Percentiles rank a stretch among this genome's conserved stretches.
These are phyloP conservation scores for Termitomyces heimii DNA, from an alignment of 768 basidiomycete species.

Conservation along the genomic window DNA sequence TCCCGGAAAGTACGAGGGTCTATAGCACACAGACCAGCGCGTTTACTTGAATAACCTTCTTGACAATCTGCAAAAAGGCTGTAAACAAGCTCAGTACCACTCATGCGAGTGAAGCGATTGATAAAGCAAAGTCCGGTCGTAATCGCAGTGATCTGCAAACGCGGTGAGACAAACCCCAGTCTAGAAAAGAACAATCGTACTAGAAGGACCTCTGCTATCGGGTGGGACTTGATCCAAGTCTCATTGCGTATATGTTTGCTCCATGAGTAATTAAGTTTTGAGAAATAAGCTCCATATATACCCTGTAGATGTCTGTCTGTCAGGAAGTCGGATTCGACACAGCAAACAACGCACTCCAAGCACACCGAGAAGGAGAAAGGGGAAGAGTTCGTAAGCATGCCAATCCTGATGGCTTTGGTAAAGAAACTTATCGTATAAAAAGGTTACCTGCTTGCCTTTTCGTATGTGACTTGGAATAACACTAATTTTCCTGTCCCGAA, in stretches of 20 bases:
- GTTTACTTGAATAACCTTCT: constrained; percentile 43
- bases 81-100: constrained; percentile 92
- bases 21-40: constrained; percentile 66
- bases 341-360: constrained; percentile 60
- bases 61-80: constrained; percentile 87
- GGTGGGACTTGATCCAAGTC: constrained; percentile 77
- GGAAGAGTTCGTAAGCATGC: constrained; percentile 84
- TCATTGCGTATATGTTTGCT: constrained; percentile 73
- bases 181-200: constrained; percentile 34
- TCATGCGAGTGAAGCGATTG: constrained; percentile 89
- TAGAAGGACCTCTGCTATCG: constrained; percentile 76
- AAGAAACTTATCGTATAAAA: neutral
- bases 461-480: constrained; percentile 86
- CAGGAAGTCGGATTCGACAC: neutral
- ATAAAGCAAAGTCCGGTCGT: constrained; percentile 79
- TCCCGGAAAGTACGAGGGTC: constrained; percentile 50
- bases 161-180: neutral
- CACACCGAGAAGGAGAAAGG: constrained; percentile 83
- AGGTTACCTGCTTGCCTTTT: constrained; percentile 43
- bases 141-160: constrained; percentile 61
- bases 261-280: constrained; percentile 89
- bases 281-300: constrained; percentile 90
- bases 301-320: constrained; percentile 44
- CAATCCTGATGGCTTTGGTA: constrained; percentile 56
- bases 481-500: constrained; percentile 95